Base-by-base conservation (phyloP, 106 monocot species). In the Apostasia ramifera region DNA sequence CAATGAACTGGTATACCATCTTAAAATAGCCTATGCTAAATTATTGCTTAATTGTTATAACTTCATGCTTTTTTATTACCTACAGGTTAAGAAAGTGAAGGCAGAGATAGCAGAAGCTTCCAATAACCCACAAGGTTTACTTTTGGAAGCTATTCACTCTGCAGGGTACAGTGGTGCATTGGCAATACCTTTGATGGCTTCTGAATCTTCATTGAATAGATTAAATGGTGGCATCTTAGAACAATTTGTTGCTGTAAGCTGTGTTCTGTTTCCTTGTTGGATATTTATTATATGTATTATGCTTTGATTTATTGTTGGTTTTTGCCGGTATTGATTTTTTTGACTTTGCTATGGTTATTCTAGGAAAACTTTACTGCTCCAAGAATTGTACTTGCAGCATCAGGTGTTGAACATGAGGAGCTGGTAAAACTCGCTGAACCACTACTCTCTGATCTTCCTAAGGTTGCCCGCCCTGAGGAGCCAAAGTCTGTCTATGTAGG, bases 281-380 rank as follows among this genome's bases (percentile, higher is more conserved):
- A 26, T 9, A 45, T 2, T 50, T 42, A 26, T 26, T 67, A 4
- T 53, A 10, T 56, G 7, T 1, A 8, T 0, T 37, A 52, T 5
- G 10, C 45, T 15, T 8, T 47, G 1, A 60, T 6, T 52, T 43
- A 8, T 48, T 59, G 44, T 66, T 74, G 11, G 26, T 42, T 49
- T 58, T 40, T 57, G 65, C 3, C 11, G 37, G 13, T 51, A 53
- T 60, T 52, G 10, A 4, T 65, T 26, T 48, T 1, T 48, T 38
- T 48, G 11, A 49, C 3, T 37, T 57, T 66, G 46, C 5, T 75
- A 44, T 82, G 67, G 40, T 15, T 54, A 72, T 48, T 57, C 26
- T 59, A 94, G 94, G 86, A 82, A 71, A 82, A 94, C 60, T 94
- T 81, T 55, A 94, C 86, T 78, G 94, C 94, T 53, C 84, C 94